phyloP scores from a whole-genome alignment of 805 yeast genomes.

The Kockiozyma suomiensis region DNA sequence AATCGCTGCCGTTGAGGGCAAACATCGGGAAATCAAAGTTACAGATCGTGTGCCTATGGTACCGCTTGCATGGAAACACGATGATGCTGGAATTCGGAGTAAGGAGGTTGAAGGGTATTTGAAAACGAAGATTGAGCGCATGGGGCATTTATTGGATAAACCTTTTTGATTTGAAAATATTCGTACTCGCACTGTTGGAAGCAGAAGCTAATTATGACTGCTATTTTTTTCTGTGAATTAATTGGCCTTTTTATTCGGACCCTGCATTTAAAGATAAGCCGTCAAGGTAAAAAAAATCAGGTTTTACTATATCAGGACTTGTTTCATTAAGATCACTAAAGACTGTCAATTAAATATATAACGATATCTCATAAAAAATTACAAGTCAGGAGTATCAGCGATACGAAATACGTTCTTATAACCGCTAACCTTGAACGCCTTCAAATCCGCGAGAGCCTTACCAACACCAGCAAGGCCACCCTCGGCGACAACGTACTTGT shows the following conservation, averaged over 20 bases:
- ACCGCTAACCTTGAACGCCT: conserved; percentile 20
- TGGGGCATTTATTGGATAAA: conserved; percentile 84
- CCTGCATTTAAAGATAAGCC: too few species aligned
- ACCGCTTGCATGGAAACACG: conserved; percentile 85
- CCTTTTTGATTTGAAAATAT: conserved; percentile 17
- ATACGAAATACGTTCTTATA: conserved; percentile 20
- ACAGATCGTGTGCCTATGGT: conserved; percentile 94
- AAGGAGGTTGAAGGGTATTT: conserved; percentile 90
- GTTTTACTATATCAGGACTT: too few species aligned
- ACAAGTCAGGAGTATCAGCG: conserved; percentile 26
- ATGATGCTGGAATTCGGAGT: conserved; percentile 70
- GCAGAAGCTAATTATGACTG: too few species aligned
- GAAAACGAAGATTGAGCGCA: conserved; percentile 87
- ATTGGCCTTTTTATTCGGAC: too few species aligned
- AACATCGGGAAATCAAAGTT: conserved; percentile 70
- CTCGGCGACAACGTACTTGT: conserved; percentile 15
- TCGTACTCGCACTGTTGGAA: background rate
- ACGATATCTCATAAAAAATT: background rate
- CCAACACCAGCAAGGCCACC: conserved; percentile 28
- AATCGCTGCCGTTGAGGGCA: conserved; percentile 91
- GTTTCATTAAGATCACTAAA: background rate
- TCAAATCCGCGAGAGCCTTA: conserved; percentile 8
- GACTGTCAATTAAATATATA: background rate
- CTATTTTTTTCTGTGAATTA: too few species aligned
- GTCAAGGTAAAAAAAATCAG: too few species aligned